Base-by-base conservation (phyloP, 768 basidiomycete genomes). In the Boletus pseudopeckii region DNA sequence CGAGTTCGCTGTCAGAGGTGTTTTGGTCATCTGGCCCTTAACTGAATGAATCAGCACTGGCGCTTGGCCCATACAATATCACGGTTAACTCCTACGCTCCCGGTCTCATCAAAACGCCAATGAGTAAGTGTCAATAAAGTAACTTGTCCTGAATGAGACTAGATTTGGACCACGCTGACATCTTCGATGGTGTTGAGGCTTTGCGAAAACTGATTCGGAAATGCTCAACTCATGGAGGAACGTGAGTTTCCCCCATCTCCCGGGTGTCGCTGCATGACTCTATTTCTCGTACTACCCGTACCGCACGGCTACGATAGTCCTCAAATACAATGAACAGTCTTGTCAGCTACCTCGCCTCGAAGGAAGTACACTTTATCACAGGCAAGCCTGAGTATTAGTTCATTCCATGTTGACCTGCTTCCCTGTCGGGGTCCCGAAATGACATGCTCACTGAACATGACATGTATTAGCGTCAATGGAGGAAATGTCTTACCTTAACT, bases 1-100 rank as follows among this genome's bases (percentile, higher is more conserved):
- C n/a, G n/a, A n/a, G n/a, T n/a, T n/a, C n/a, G 72, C 74, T 17
- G 55, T 75, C 20, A 67, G 73, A 20, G 73, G n/a, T 11, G n/a
- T 5, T 37, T 11, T 33, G 34, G 7, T 33, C 3, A 20, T 18
- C n/a, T 43, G 17, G 2, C 46, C 24, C 36, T 24, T n/a, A 5
- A 6, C 33, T 22, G 28, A 50, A 39, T 32, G 34, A 20, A 30
- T 32, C 15, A 56, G 55, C 64, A 14, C 8, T 60, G 22, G 74
- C 74, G 54, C 57, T 71, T 26, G 68, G 66, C 0, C 33, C 48
- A 24, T 54, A 73, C 38, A 24, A 24, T 4, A 24, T 24, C 24
- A 24, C 24, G 4, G 24, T 24, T 24, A 24, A 24, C 24, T 24
- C 24, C 24, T 24, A 24, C 24, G 24, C 24, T 24, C 24, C 24